Evolutionary conservation across 2,329 filamentous ascomycete genomes (phyloP).

Genomic region (Penicillium sumatraense): DNA sequence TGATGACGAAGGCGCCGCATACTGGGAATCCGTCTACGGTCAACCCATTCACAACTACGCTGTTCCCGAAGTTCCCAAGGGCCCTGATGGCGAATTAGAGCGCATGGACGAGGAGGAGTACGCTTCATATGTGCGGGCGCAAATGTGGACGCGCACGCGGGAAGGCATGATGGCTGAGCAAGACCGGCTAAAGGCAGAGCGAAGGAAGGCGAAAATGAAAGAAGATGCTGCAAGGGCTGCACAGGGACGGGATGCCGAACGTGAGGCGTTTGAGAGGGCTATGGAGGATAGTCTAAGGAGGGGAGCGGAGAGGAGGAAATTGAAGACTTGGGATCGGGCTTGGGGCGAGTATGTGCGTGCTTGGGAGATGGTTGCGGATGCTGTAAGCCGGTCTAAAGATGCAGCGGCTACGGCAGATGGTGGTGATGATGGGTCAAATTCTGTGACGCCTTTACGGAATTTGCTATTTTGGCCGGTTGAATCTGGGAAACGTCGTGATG

Average conservation of each 20-base stretch:
- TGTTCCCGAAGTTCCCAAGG: conserved; percentile 53
- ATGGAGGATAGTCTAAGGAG: conserved; percentile 72
- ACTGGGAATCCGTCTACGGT: conserved; percentile 96
- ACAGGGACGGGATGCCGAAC: conserved; percentile 29
- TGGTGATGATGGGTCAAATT: conserved; percentile 1
- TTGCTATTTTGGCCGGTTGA: conserved; percentile 75
- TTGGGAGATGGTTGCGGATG: conserved; percentile 62
- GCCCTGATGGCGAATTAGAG: conserved; percentile 66
- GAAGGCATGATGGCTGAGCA: conserved; percentile 81
- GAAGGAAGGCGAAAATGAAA: conserved; percentile 52
- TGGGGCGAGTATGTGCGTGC: conserved; percentile 68
- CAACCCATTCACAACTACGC: conserved; percentile 87
- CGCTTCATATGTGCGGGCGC: conserved; percentile 77
- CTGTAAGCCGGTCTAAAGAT: conserved; percentile 20
- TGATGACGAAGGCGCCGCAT: conserved; percentile 92
- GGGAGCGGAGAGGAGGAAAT: conserved; percentile 64
- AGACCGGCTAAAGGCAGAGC: conserved; percentile 62
- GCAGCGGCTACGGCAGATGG: conserved; percentile 6
- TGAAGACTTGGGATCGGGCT: conserved; percentile 54
- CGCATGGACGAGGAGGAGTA: conserved; percentile 94
- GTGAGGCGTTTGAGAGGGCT: conserved; percentile 58
- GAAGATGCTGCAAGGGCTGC: conserved; percentile 28
- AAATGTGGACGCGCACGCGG: conserved; percentile 96
- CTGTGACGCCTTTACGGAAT: conserved; percentile 38
- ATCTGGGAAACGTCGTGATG: conserved; percentile 61